Conservation (phyloP, 306 rosid genomes). For the Ziziphus jujuba region DNA sequence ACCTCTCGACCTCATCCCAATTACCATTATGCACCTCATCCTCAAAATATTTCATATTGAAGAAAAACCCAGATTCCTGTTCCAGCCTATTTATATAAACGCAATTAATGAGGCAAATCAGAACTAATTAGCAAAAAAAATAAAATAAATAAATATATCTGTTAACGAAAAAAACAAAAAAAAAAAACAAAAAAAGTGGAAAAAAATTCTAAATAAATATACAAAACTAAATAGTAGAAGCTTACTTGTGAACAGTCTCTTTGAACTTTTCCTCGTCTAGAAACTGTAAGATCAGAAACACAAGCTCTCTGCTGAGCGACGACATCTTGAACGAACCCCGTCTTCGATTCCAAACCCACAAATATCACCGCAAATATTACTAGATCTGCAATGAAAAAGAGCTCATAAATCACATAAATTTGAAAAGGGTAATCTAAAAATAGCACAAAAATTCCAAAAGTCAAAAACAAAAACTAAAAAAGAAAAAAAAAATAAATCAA, state of each 20-base stretch:
- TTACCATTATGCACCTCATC: slow-evolving; percentile 98
- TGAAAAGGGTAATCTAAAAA: slow-evolving; percentile 27
- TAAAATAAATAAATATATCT: too few species aligned
- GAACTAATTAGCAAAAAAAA: slow-evolving; percentile 17
- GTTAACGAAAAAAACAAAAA: slow-evolving; percentile 18
- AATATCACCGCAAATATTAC: slow-evolving; percentile 42
- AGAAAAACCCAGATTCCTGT: slow-evolving; percentile 98
- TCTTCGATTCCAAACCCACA: slow-evolving; percentile 43
- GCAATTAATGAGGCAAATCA: slow-evolving; percentile 34
- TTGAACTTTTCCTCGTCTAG: slow-evolving; percentile 98
- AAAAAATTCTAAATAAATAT: not conserved
- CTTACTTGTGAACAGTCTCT: slow-evolving; percentile 98
- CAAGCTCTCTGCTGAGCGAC: slow-evolving; percentile 96
- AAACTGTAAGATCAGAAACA: slow-evolving; percentile 98
- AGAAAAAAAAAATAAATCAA: too few species aligned
- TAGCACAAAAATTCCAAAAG: slow-evolving; percentile 25
- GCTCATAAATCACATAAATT: slow-evolving; percentile 4
- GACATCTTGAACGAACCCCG: slow-evolving; percentile 60
- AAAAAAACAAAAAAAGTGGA: not conserved
- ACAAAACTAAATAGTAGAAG: slow-evolving; percentile 24
- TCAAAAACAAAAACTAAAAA: slow-evolving; percentile 13
- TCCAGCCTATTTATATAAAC: slow-evolving; percentile 60
- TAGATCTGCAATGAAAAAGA: slow-evolving; percentile 69
- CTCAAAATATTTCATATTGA: slow-evolving; percentile 95
- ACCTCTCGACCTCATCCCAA: slow-evolving; percentile 98